Evolutionary conservation across 2,329 filamentous ascomycete species (phyloP), one percentile per base, ranked within the genome.

Genomic region (Pseudogymnoascus sp.): DNA sequence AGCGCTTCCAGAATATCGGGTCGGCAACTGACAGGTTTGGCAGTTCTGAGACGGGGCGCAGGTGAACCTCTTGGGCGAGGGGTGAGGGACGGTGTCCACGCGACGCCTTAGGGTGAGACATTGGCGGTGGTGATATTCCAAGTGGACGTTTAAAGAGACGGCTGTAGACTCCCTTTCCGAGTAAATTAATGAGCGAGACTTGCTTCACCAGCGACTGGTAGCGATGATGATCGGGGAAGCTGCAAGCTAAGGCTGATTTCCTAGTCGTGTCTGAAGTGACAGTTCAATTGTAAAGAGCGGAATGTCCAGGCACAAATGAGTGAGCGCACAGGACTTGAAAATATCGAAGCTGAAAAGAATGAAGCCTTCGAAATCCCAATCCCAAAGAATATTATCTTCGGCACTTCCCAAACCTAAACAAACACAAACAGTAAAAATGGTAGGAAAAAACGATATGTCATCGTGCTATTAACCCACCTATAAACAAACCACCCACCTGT

Each of bases 1-100:
- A 74, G 11, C 71, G 64, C 63, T 72, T 73, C 72, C 72, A 74
- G 62, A 74, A 74, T 40, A 66, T 60, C 0, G 72, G 71, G 65
- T 74, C 72, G 21, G 14, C 29, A 13, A 40, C 40, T 29, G 61
- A 6, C 3, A 44, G 29, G 24, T 59, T 50, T 4, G 37, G 44
- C 21, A 11, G 60, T 64, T 64, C 59, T 11, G 68, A 70, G 26
- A 70, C 38, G 33, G 69, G 67, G 61, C 69, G 63, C 6, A 66
- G 66, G 60, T 64, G 64, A n/a, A 69, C 66, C 26, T 71, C 71
- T 67, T 74, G 72, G 31, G 69, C 64, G 13, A 74, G 68, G 4
- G 72, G 72, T 2, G 71, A 73, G 6, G 72, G 72, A 24, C 62
- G 62, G 19, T 62, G 62, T 14, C 33, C 19, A 6, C 31, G 50